These are phyloP conservation scores for Talaromyces trachyspermus DNA, from an alignment of 495 filamentous ascomycete genomes.

Conservation along the genomic window DNA sequence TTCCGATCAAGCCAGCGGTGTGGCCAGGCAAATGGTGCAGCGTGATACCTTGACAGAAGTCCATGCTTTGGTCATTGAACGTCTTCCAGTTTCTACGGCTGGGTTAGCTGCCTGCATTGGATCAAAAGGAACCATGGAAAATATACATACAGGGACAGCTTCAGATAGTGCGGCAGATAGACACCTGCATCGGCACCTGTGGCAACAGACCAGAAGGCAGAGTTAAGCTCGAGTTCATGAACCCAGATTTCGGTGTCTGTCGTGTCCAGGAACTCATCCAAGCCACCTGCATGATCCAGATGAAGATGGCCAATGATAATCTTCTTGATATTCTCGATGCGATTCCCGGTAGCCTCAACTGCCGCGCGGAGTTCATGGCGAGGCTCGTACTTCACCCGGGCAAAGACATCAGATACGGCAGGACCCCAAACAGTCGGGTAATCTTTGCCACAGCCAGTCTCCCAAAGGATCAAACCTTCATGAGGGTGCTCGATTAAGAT, in stretches of 20 bases:
- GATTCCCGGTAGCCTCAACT: constrained; percentile 33
- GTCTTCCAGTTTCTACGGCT: constrained; percentile 38
- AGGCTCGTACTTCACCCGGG: constrained; percentile 27
- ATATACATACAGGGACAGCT: constrained; percentile 13
- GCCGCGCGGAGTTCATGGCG: constrained; percentile 30
- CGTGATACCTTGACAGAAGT: constrained; percentile 30
- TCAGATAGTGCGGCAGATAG: constrained; percentile 35
- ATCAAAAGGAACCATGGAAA: too few relatives aligned
- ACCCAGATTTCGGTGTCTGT: constrained; percentile 44
- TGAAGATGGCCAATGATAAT: constrained; percentile 41
- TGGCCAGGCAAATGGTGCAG: constrained; percentile 34
- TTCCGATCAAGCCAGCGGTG: constrained; percentile 29
- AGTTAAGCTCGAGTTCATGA: constrained; percentile 42
- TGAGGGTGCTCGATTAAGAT: constrained; percentile 40
- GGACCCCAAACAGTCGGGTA: constrained; percentile 29
- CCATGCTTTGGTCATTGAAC: constrained; percentile 21
- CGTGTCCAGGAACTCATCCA: constrained; percentile 39
- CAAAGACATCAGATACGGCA: constrained; percentile 33
- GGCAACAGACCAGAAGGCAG: constrained; percentile 38
- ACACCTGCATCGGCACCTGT: constrained; percentile 36
- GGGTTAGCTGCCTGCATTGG: too few relatives aligned
- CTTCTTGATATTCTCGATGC: constrained; percentile 36
- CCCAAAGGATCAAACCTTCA: constrained; percentile 37
- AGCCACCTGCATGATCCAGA: constrained; percentile 38
- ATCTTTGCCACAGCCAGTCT: constrained; percentile 36